Base-by-base conservation (phyloP, 257 asterid species). In the Parsonsia alboflavescens region DNA sequence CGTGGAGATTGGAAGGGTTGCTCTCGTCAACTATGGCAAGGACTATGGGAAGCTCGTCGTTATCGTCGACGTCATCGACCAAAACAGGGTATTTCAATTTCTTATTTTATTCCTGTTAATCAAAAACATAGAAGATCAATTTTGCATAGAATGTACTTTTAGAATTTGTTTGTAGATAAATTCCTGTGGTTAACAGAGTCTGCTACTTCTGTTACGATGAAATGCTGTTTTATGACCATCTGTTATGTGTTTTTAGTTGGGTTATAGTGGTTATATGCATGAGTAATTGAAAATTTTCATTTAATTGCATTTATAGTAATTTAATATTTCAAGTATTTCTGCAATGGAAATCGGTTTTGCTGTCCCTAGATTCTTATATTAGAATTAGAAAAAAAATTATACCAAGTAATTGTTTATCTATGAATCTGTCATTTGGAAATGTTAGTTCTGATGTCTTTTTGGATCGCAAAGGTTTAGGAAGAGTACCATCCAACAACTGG, bases 1-100 rank as follows among this genome's bases (percentile, higher is more conserved):
- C 81, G 97, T 93, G 73, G 96, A 92, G 94, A 89, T 90, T 77
- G 98, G 98, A 73, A 84, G 98, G 82, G 98, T 92, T 8, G 98
- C 93, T 33, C 89, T 92, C 28, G 89, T 92, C 83, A 92, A 92
- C 82, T 92, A 87, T 77, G 98, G 97, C 17, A 82, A 93, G 84
- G 98, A 93, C 62, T 93, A 90, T 57, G 98, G 98, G 21, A 85
- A 77, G 84, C 94, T 93, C 1, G 98, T 93, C 46, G 98, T 93
- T 73, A 93, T 93, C 36, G 98, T 93, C 17, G 98, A 92, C 67
- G 97, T 92, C 62, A 79, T 92, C 73, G 98, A 92, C 78, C 97
- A 90, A 86, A 92, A 92, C 69, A 78, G 98, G 87, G 98, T 93
- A 80, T 4, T 70, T 70, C 44, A 49, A 7, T 26, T 54, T 70